Evolutionary conservation across 2,329 filamentous ascomycete genomes (phyloP), one percentile per base, ranked within the genome.

Genomic region (Fusarium sp.): DNA sequence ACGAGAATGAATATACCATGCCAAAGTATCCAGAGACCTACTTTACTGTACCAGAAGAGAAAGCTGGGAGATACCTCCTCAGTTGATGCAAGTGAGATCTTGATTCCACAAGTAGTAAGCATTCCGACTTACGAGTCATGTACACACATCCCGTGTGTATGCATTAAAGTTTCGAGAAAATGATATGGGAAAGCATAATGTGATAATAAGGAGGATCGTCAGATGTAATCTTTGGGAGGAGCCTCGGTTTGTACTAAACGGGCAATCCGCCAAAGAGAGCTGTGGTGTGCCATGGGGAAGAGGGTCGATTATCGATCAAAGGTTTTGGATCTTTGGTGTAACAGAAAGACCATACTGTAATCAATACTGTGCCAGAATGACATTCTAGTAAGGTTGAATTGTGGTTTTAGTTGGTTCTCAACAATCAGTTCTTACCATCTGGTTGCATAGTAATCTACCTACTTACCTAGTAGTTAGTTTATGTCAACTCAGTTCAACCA

Each of bases 201-300:
- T 17, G 48, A 30, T 15, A 38, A 49, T 72, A 64, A 35, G 65
- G 69, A 73, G 60, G 65, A 72, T 70, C 65, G 60, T 60, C 49
- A 45, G 46, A 41, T 12, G 35, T 13, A 12, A 20, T 40, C 33
- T 56, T 48, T 32, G 42, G 17, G 27, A 37, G 26, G 48, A 69
- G 57, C 44, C 11, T 48, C 71, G 70, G 67, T n/a, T 33, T 71
- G 35, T 52, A 65, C 54, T n/a, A 70, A 73, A 67, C 11, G 30
- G 64, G 74, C n/a, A 75, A 70, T 7, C 68, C 72, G 70, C 54
- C 11, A 48, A 62, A 40, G 30, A 11, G n/a, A 32, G 6, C n/a
- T 17, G 2, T 27, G 46, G 56, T 49, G 50, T 45, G 62, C 44
- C 44, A 53, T 33, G 60, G 64, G 52, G 52, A 63, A 52, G n/a